Evolutionary conservation across 179 eudicot genomes (phyloP).

Genomic region (Spinacia oleracea): DNA sequence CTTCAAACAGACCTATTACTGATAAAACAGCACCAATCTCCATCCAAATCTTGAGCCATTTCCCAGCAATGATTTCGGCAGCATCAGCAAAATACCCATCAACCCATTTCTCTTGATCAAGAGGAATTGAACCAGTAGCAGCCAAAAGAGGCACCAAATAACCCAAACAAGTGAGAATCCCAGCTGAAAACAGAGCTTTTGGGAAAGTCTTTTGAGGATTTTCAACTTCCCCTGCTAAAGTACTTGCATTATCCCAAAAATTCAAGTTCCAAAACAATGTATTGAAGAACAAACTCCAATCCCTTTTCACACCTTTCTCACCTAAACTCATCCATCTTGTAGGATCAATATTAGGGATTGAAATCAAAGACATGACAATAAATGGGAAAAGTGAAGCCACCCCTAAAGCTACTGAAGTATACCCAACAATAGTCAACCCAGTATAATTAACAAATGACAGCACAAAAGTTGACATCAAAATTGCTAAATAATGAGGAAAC

Average conservation of each 20-base stretch:
- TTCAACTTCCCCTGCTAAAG: constrained; percentile 77
- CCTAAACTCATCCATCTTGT: constrained; percentile 48
- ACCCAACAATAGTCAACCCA: constrained; percentile 63
- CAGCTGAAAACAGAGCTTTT: constrained; percentile 51
- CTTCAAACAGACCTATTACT: constrained; percentile 56
- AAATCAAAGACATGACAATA: constrained; percentile 43
- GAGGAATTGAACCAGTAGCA: constrained; percentile 47
- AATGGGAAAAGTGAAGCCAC: constrained; percentile 54
- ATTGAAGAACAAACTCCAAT: constrained; percentile 60
- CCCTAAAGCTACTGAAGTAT: constrained; percentile 54
- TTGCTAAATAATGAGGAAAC: constrained; percentile 32
- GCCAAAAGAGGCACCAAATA: constrained; percentile 66
- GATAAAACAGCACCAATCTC: constrained; percentile 64
- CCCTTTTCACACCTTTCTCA: constrained; percentile 36
- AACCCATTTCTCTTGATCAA: constrained; percentile 48
- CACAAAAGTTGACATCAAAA: constrained; percentile 35
- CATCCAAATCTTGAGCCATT: constrained; percentile 65
- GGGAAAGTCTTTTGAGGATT: constrained; percentile 64
- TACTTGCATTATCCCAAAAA: constrained; percentile 73
- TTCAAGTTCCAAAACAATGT: constrained; percentile 78
- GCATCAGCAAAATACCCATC: constrained; percentile 62
- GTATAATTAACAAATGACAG: constrained; percentile 54
- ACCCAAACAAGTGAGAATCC: constrained; percentile 52
- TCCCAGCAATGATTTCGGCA: constrained; percentile 49
- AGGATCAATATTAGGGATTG: constrained; percentile 50